Base-by-base conservation (phyloP, 1,284 basidiomycete species). In the Farysia itapuensis region DNA sequence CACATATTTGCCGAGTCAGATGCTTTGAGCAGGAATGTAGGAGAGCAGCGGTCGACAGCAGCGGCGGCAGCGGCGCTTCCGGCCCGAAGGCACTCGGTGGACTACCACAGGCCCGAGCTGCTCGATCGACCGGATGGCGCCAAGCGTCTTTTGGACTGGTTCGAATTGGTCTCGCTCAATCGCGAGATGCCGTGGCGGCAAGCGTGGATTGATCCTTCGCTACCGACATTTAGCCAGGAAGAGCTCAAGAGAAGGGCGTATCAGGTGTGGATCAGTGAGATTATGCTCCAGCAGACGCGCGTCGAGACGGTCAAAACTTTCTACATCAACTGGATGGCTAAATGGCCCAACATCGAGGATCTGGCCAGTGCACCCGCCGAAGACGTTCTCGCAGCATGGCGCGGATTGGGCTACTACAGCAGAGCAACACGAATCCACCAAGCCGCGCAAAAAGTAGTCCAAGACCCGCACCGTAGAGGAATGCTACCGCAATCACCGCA, bases 281-380 rank as follows among this genome's bases (percentile, higher is more conserved):
- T 96, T 58, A 97, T 97, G 94, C 82, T 96, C 5, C 94, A 98
- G 75, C 94, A 98, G 77, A 97, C 94, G 0, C 91, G 60, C 12
- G 72, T 74, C n/a, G 54, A 59, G 33, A 74, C 70, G 3, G 70
- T 77, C 39, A 66, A 65, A 21, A 37, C 39, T 11, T 74, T 71
- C 43, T 77, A 59, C 59, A 34, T 44, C n/a, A 50, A 46, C n/a
- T 75, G 73, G 73, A 70, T 71, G 58, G 32, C 40, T 5, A 54
- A 56, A 19, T 75, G 68, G 64, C 73, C 73, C 2, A 72, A 61
- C 3, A 65, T 74, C 51, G 78, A 80, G 39, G 84, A 85, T 54
- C 82, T 98, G 28, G 87, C 89, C 86, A 75, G 39, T 9, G 72
- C 84, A 90, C 5, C 81, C 79, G 4, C 54, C 3, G 68, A 74